Percentiles rank a stretch among this genome's conserved stretches.
These are phyloP conservation scores for Penicillium subrubescens DNA, from an alignment of 495 filamentous ascomycete genomes.

Conservation along the genomic window DNA sequence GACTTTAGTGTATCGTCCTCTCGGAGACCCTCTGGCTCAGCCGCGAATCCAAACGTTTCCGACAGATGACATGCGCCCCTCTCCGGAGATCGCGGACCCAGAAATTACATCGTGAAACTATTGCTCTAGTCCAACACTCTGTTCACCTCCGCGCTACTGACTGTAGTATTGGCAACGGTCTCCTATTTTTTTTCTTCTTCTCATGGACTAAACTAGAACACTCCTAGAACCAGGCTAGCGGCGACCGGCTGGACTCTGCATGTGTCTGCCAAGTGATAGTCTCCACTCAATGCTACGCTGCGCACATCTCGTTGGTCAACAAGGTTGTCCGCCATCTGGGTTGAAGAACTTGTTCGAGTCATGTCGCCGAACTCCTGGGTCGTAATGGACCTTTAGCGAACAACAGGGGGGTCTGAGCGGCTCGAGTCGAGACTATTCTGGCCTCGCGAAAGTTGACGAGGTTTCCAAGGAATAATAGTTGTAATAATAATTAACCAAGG, in stretches of 20 bases:
- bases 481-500: neutral
- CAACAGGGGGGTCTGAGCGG: slow-evolving; percentile 6
- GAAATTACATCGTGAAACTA: neutral
- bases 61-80: neutral
- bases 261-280: slow-evolving; percentile 3
- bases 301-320: slow-evolving; percentile 10
- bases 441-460: neutral
- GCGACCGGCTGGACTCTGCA: slow-evolving; percentile 3
- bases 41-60: neutral
- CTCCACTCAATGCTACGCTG: slow-evolving; percentile 7
- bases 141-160: neutral
- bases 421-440: neutral
- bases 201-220: neutral
- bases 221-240: slow-evolving; percentile 12
- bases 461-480: neutral
- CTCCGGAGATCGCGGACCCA: neutral
- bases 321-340: neutral
- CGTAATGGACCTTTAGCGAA: slow-evolving; percentile 3
- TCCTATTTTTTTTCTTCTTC: slow-evolving; percentile 10
- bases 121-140: slow-evolving; percentile 6
- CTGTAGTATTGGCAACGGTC: slow-evolving; percentile 6
- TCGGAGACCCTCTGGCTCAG: neutral
- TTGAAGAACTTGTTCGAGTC: slow-evolving; percentile 16
- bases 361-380: slow-evolving; percentile 8
- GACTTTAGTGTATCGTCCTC: too few relatives aligned